phyloP scores from a whole-genome alignment of 208 protist genomes.

The Acanthamoeba castellanii region DNA sequence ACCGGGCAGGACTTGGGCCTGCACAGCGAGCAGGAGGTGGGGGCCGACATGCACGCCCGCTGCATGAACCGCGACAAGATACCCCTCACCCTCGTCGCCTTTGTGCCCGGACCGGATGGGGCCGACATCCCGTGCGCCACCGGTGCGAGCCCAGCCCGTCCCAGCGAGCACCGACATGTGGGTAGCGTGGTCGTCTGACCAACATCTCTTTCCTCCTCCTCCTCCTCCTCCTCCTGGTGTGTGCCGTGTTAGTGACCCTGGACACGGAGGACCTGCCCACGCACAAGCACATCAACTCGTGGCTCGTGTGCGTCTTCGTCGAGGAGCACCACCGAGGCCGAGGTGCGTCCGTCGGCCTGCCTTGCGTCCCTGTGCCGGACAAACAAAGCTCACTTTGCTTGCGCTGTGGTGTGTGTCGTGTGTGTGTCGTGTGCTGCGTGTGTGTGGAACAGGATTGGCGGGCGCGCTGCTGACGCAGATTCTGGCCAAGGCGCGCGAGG shows the following conservation, averaged over 20 bases:
- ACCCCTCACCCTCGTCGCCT: slow-evolving; percentile 26
- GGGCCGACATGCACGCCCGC: neutral
- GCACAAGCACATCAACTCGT: neutral
- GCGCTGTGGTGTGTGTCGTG: no score
- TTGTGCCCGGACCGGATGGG: neutral
- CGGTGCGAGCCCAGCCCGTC: no score
- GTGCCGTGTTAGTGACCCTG: neutral
- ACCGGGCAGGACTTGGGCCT: neutral
- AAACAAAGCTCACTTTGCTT: neutral
- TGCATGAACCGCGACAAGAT: slow-evolving; percentile 29
- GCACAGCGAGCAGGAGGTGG: neutral
- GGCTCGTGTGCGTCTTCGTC: slow-evolving; percentile 50
- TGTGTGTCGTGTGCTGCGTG: no score
- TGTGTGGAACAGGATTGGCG: neutral
- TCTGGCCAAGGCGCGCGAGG: neutral
- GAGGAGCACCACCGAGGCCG: neutral
- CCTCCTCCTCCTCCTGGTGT: no score
- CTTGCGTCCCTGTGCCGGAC: neutral
- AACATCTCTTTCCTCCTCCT: neutral
- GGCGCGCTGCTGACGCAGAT: neutral
- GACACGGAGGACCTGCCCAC: slow-evolving; percentile 25
- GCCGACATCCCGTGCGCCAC: neutral
- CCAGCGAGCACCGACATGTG: no score
- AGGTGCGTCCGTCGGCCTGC: neutral
- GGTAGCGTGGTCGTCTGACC: neutral